These are phyloP conservation scores for Epichloe sp. DNA, from an alignment of 2,329 filamentous ascomycete genomes.

Conservation along the genomic window DNA sequence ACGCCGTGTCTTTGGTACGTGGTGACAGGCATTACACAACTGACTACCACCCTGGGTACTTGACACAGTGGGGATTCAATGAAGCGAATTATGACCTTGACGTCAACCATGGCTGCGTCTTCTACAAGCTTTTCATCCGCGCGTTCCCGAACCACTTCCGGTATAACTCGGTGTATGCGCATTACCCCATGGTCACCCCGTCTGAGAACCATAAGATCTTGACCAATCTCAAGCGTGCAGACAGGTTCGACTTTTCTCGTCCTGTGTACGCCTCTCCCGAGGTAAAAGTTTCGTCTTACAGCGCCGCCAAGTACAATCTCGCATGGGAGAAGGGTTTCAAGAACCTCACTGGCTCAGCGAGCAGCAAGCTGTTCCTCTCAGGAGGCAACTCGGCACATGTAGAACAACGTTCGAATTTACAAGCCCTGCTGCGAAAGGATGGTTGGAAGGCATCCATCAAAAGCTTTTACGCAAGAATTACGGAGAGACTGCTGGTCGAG, in stretches of 20 bases:
- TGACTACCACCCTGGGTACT: conserved; percentile 59
- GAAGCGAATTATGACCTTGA: conserved; percentile 60
- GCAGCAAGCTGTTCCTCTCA: conserved; percentile 43
- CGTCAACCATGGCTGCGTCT: conserved; percentile 68
- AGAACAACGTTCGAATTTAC: conserved; percentile 38
- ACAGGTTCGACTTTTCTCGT: conserved; percentile 56
- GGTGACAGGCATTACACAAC: conserved; percentile 67
- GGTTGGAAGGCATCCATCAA: conserved; percentile 51
- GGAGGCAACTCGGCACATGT: conserved; percentile 36
- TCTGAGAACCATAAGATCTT: conserved; percentile 60
- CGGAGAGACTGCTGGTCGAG: conserved; percentile 45
- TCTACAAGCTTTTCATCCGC: conserved; percentile 71
- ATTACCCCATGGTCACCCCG: conserved; percentile 62
- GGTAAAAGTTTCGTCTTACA: conserved; percentile 47
- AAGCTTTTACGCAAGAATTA: conserved; percentile 52
- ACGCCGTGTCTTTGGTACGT: conserved; percentile 65
- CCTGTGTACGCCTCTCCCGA: conserved; percentile 38
- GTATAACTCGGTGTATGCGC: conserved; percentile 66
- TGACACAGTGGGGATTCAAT: conserved; percentile 77
- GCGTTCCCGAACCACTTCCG: conserved; percentile 74
- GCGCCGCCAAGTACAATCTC: conserved; percentile 50
- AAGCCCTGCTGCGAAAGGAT: conserved; percentile 44
- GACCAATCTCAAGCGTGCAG: conserved; percentile 49
- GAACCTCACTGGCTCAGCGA: conserved; percentile 44
- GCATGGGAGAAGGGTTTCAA: conserved; percentile 51